Conservation (phyloP, 1,284 basidiomycete species). For the Lentinula novae-zelandiae region DNA sequence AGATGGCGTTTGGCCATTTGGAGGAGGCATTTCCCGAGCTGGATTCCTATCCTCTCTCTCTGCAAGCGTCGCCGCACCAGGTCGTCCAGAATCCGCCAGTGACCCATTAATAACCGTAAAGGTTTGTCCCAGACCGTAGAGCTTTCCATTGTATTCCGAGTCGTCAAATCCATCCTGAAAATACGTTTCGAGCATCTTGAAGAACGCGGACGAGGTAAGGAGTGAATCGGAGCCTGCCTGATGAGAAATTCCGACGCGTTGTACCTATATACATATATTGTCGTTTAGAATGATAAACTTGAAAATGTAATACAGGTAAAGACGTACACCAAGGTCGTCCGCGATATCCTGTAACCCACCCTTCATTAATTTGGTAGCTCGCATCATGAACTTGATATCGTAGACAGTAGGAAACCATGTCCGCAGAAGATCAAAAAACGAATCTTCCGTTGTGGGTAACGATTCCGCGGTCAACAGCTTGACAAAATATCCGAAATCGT, state of each 20-base stretch:
- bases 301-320: constrained; percentile 10
- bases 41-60: constrained; percentile 69
- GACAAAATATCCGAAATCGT: constrained; percentile 99
- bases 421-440: constrained; percentile 86
- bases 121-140: constrained; percentile 76
- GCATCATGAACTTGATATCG: constrained; percentile 98
- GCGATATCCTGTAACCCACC: constrained; percentile 96
- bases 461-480: constrained; percentile 90
- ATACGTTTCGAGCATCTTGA: constrained; percentile 92
- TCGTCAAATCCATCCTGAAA: constrained; percentile 88
- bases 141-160: constrained; percentile 68
- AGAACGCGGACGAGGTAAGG: constrained; percentile 90
- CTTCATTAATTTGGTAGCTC: constrained; percentile 83
- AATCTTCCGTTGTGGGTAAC: constrained; percentile 85
- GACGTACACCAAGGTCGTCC: constrained; percentile 79
- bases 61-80: constrained; percentile 68
- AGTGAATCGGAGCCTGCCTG: constrained; percentile 96
- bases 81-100: constrained; percentile 54
- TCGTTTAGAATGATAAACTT: neutral
- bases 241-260: constrained; percentile 89
- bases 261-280: constrained; percentile 54
- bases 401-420: constrained; percentile 98
- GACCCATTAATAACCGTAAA: constrained; percentile 59
- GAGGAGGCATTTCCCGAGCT: constrained; percentile 50
- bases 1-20: constrained; percentile 38